Base-by-base conservation (phyloP, 169 alveolate genomes). In the Plasmodium gonderi region DNA sequence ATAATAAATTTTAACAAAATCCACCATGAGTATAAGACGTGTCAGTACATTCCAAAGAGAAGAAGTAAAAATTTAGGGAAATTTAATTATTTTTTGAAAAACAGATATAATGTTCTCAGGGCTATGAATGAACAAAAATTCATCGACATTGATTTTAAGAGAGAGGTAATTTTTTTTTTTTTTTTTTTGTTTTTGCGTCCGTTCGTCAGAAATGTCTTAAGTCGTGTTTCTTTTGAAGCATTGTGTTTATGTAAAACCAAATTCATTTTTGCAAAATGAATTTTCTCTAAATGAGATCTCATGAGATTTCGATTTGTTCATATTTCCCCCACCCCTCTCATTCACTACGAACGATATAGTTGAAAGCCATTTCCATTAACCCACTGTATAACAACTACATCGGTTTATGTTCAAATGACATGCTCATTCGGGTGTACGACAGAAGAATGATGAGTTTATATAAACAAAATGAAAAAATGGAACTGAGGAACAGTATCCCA, bases 351-450 rank as follows among this genome's bases (percentile, higher is more conserved):
- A 42, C 91, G 8, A 51, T 60, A 4, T 78, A 95, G 94, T 47
- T 92, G 45, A 95, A 82, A 69, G 95, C 96, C 20, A 80, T 92
- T 7, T 91, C 96, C 20, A 7, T 95, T 20, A 95, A 95, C 72
- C 96, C 96, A 0, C 20, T 90, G 47, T 92, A 38, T 69, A 64
- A 94, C 42, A 94, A 92, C 47, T 90, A 82, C 29, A 38, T 95
- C 33, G 96, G 96, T 23, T 49, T 92, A 0, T 95, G 96, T 14
- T 94, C 96, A 12, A 80, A 90, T 29, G 96, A 95, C 60, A 94
- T 79, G 45, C 90, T 95, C 65, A 38, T 92, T 3, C 92, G 96
- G 38, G 92, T 92, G 23, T 95, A 91, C 67, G 96, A 95, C 82
- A 74, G 96, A 14, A 47, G 96, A 31, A 92, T 91, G 92, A 36